Evolutionary conservation across 192 early-diverging fungal genomes (phyloP), one percentile per base, ranked within the genome.

Genomic region (Coemansia sp.): DNA sequence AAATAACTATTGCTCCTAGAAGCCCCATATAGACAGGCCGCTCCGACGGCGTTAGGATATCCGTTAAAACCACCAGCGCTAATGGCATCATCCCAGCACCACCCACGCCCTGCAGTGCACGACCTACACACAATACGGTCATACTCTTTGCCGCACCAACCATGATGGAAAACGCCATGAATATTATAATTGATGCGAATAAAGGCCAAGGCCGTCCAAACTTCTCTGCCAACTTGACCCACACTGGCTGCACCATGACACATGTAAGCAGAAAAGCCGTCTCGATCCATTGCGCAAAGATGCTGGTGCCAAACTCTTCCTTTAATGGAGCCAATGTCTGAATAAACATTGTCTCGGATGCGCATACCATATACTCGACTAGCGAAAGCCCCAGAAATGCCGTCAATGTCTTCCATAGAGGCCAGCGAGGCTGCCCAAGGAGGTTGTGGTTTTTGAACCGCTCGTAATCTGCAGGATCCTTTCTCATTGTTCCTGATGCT

Each of bases 141-240:
- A 85, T 78, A 21, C 52, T 56, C 12, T 54, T 52, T 0, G 82
- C 72, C 1, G 62, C 69, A n/a, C 73, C 84, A 19, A 73, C 76
- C 73, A 85, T 63, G 18, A 71, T 52, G 4, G 79, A 85, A 44
- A 73, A 81, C 26, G 16, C 73, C 72, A 84, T 67, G 41, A 85
- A 85, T 23, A 80, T 50, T 2, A 73, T 9, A 3, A 75, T 70
- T 5, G 82, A 77, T 3, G 65, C 63, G 5, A 82, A 49, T 18
- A 84, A 31, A 23, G 76, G 70, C 64, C 64, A 60, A 2, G 47
- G 48, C 3, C 80, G 75, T 3, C 84, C 84, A 69, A 87, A 89
- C 62, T 90, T 90, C 67, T 95, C 93, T 5, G 91, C 84, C 55
- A 95, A 68, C 68, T 91, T 94, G 8, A 93, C 94, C 82, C 94